Evolutionary conservation across 495 filamentous ascomycete genomes (phyloP), one percentile per base, ranked within the genome.

Genomic region (Thermothielavioides terrestris): DNA sequence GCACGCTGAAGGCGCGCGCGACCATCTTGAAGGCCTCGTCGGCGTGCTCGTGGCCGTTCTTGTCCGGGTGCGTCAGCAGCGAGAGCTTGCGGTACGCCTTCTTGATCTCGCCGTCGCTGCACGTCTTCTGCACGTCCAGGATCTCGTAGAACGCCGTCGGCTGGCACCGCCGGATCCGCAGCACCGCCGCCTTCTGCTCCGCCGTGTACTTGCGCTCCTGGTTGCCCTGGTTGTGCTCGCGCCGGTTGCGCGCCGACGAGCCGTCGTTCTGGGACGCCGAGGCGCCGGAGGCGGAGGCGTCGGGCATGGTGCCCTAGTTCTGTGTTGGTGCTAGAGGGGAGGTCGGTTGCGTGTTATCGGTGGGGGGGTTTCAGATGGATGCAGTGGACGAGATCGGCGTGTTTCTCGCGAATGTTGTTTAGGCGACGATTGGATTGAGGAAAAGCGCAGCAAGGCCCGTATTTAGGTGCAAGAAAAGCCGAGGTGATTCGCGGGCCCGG

Each of bases 1-100:
- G 78, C 35, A 97, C 80, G 64, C 92, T 85, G 69, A 96, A 96
- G 26, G 92, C 92, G 50, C 88, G 80, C 44, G 88, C 84, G 3
- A 98, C 88, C 86, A 94, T 91, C 70, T 97, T 97, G 68, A 98
- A 98, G 20, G 92, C 92, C 70, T 98, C 92, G 67, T 95, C 92
- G 46, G 92, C 90, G 28, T 90, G 83, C 25, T 91, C 86, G 67
- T 94, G 89, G n/a, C 88, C 90, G 73, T 96, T 98, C 75, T 98
- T 89, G 79, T 95, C 91, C 53, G 92, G 92, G 69, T 98, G 92
- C 56, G 94, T 89, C 54, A 85, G 75, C 51, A 98, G 68, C 50
- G 85, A 88, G 55, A 88, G 77, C 64, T 94, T 96, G 61, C 86
- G 80, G 71, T 98, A 98, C 11, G 92, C 90, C 64, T 92, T 89